These are phyloP conservation scores for Teratosphaeria viscida DNA, from an alignment of 2,329 filamentous ascomycete species.

Conservation along the genomic window DNA sequence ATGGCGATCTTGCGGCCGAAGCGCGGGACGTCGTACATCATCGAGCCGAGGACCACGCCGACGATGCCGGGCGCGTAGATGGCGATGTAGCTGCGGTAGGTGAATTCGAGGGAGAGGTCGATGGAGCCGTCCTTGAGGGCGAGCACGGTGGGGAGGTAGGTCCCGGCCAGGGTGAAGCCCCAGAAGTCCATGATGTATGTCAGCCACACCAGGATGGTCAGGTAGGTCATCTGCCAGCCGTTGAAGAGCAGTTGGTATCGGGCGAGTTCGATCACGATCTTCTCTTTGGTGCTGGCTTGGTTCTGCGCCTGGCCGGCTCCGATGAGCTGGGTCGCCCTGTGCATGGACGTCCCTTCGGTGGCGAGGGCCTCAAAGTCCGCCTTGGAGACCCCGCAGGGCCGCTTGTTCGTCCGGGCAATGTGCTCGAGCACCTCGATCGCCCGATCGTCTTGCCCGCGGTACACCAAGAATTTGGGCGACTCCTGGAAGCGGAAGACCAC, in stretches of 20 bases:
- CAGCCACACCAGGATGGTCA: slow-evolving; percentile 41
- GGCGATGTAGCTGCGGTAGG: slow-evolving; percentile 45
- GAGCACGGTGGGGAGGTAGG: slow-evolving; percentile 37
- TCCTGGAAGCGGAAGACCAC: slow-evolving; percentile 47
- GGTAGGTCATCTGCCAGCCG: slow-evolving; percentile 30
- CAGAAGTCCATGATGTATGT: slow-evolving; percentile 43
- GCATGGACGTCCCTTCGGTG: slow-evolving; percentile 19
- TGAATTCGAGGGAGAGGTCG: slow-evolving; percentile 34
- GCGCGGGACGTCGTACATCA: slow-evolving; percentile 38
- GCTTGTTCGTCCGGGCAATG: slow-evolving; percentile 34
- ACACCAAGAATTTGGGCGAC: slow-evolving; percentile 50
- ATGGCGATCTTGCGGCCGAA: slow-evolving; percentile 35
- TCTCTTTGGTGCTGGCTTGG: slow-evolving; percentile 21
- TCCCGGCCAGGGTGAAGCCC: slow-evolving; percentile 39
- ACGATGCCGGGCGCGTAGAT: slow-evolving; percentile 45
- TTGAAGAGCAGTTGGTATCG: slow-evolving; percentile 39
- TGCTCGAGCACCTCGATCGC: slow-evolving; percentile 38
- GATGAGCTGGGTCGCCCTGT: slow-evolving; percentile 20
- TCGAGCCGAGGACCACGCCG: slow-evolving; percentile 40
- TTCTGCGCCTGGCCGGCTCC: slow-evolving; percentile 24
- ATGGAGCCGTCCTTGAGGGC: slow-evolving; percentile 41
- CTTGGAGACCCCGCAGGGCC: slow-evolving; percentile 24
- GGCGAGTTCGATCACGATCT: slow-evolving; percentile 30
- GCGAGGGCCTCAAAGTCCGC: slow-evolving; percentile 28
- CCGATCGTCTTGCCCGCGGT: slow-evolving; percentile 41